These are phyloP conservation scores for Plasmodium coatneyi DNA, from an alignment of 169 alveolate species.

Conservation along the genomic window DNA sequence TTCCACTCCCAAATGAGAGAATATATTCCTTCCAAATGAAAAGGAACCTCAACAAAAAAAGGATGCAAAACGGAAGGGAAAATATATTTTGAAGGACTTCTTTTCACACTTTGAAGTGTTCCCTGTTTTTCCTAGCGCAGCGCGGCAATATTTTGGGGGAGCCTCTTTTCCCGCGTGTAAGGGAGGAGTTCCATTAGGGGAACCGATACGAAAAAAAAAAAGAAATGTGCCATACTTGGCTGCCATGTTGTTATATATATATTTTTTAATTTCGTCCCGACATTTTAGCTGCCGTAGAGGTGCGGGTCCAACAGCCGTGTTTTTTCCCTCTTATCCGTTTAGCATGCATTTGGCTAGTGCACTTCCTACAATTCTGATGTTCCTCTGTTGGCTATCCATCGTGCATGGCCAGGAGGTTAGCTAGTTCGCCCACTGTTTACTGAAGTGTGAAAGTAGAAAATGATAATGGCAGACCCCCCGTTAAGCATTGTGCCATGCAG, in stretches of 20 bases:
- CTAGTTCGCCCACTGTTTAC: not conserved
- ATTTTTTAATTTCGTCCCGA: not conserved
- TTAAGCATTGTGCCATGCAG: not conserved
- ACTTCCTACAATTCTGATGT: not conserved
- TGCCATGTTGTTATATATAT: not conserved
- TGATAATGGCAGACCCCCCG: not conserved
- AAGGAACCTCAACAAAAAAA: not conserved
- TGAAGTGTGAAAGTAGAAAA: not conserved
- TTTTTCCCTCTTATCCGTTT: not conserved
- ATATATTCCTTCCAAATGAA: not conserved
- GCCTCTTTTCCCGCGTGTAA: not conserved
- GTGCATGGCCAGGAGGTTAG: not conserved
- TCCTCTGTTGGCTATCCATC: not conserved
- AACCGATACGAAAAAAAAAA: not conserved
- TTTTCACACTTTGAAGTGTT: not conserved
- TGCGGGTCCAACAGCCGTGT: not conserved
- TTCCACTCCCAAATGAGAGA: not conserved
- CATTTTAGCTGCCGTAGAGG: not conserved
- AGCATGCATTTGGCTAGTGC: not conserved
- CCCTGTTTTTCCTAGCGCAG: not conserved
- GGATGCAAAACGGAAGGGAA: not conserved
- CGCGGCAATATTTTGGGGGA: not conserved
- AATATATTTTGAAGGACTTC: not conserved
- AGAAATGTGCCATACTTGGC: not conserved
- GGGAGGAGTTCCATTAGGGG: not conserved